These are phyloP conservation scores for Ephemerocybe angulata DNA, from an alignment of 768 basidiomycete species.

Conservation along the genomic window DNA sequence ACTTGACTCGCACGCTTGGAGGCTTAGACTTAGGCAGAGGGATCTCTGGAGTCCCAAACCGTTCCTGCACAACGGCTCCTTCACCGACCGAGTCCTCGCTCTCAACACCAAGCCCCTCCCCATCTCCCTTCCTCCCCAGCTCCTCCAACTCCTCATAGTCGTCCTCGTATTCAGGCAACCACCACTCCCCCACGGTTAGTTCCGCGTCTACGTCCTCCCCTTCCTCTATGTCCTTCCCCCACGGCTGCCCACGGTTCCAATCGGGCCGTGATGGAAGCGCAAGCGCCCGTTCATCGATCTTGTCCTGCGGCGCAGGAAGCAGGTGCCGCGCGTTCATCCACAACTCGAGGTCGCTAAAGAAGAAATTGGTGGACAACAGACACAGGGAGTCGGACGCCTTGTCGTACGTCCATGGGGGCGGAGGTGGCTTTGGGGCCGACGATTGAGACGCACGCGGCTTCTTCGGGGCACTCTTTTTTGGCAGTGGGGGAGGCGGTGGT, in stretches of 20 bases:
- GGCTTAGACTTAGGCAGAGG: background rate
- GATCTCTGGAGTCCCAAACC: too few relatives aligned
- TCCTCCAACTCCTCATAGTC: background rate
- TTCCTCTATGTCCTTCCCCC: too few relatives aligned
- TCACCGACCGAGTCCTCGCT: slow-evolving; percentile 2
- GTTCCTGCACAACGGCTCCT: too few relatives aligned
- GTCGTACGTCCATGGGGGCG: background rate
- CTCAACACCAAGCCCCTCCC: background rate
- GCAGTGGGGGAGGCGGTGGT: too few relatives aligned
- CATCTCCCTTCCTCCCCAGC: background rate
- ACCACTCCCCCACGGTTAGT: background rate
- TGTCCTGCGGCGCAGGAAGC: background rate
- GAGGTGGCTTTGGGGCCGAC: background rate
- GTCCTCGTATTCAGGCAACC: background rate
- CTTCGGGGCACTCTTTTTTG: too few relatives aligned
- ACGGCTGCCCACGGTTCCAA: background rate
- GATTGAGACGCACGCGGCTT: background rate
- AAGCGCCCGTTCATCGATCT: background rate
- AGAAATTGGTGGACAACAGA: too few relatives aligned
- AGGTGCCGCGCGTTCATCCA: background rate
- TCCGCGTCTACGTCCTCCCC: too few relatives aligned
- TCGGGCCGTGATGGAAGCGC: background rate
- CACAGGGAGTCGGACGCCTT: background rate
- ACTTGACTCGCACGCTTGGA: background rate
- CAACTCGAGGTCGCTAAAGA: background rate